A percentile compares a stretch with the other conserved stretches of the same genome.
Evolutionary conservation across 2,329 filamentous ascomycete genomes (phyloP).

Genomic region (Pseudogymnoascus sp.): DNA sequence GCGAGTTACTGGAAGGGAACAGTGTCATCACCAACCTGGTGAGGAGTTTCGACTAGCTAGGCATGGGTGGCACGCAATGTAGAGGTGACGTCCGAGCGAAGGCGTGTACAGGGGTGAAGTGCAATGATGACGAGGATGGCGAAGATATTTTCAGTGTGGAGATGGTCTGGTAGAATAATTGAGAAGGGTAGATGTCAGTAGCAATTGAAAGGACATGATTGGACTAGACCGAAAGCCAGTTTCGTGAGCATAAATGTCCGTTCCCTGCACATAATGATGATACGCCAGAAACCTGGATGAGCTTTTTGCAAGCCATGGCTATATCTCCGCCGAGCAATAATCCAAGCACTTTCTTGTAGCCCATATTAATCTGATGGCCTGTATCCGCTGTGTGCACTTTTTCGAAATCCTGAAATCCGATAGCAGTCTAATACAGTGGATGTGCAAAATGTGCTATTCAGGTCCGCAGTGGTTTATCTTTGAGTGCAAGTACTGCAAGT

Average conservation of each 20-base stretch:
- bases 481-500: constrained; percentile 60
- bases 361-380: too few species aligned
- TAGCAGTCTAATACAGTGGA: constrained; percentile 56
- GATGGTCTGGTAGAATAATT: not conserved
- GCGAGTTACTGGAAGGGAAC: not conserved
- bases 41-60: not conserved
- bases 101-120: not conserved
- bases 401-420: constrained; percentile 62
- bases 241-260: too few species aligned
- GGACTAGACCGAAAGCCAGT: not conserved
- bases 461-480: constrained; percentile 62
- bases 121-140: not conserved
- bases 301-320: too few species aligned
- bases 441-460: constrained; percentile 54
- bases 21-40: not conserved
- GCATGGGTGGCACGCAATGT: not conserved
- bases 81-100: not conserved
- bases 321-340: too few species aligned
- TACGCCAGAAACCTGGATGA: too few species aligned
- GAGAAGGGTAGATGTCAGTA: not conserved
- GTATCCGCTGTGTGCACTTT: constrained; percentile 53
- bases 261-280: too few species aligned
- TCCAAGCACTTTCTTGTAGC: too few species aligned
- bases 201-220: not conserved
- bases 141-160: not conserved